Base-by-base conservation (phyloP, 805 yeast genomes). In the Nematodospora valgi region DNA sequence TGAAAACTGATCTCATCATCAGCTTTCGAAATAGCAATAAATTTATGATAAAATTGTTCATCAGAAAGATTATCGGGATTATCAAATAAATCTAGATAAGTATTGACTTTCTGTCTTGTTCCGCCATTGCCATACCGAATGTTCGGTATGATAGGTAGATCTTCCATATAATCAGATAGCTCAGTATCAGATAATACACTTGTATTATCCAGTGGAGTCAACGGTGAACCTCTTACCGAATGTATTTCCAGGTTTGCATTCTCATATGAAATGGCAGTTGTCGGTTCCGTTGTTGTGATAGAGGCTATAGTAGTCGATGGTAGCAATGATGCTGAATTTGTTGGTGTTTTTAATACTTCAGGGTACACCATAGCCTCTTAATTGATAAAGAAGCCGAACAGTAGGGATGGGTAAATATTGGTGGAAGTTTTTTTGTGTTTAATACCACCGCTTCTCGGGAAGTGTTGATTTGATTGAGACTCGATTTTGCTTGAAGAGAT, bases 1-100 rank as follows among this genome's bases (percentile, higher is more conserved):
- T 54, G 58, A 40, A 68, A 65, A 5, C 19, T 29, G 1, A 27
- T 14, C 4, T 27, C 13, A 18, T 40, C 42, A 8, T 38, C 24
- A 5, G 34, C 17, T 32, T 56, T 54, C 22, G 44, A 45, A 3
- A 46, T 39, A 4, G 32, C 31, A 4, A 57, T 47, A 27, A 47
- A 39, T 14, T 46, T 41, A 1, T 45, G 24, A 27, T 41, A 50
- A 38, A 47, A 52, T 1, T 41, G 38, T 18, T 40, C 44, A 13
- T 32, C 33, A 7, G 16, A 34, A 7, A 24, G 13, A 16, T 24
- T 8, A 6, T 35, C 23, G 4, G 30, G 21, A 15, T 32, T 23
- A 15, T 46, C 42, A 26, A 51, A 48, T 5, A 48, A 31, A 19
- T 50, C 45, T n/a, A 43, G 30, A 24, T 31, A 47, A 4, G 35